Evolutionary conservation across 177 flowering plant species (phyloP).

Genomic region (Tripterygium wilfordii): DNA sequence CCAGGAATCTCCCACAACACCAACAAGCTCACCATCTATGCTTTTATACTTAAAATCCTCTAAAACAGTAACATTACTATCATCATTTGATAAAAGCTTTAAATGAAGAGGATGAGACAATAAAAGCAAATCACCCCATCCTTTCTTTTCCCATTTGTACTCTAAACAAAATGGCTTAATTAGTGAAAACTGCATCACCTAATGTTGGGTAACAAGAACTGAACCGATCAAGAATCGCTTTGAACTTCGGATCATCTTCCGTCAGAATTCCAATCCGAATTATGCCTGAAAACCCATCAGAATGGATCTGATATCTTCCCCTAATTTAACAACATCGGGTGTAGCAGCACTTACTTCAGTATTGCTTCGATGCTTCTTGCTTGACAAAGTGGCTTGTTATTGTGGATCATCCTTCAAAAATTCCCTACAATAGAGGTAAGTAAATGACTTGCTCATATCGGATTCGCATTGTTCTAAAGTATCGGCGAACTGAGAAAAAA

Average conservation of each 20-base stretch:
- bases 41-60: conserved; percentile 67
- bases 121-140: conserved; percentile 81
- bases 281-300: conserved; percentile 53
- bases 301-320: conserved; percentile 33
- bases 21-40: conserved; percentile 94
- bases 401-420: too few relatives aligned
- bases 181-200: conserved; percentile 55
- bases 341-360: conserved; percentile 79
- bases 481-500: too few relatives aligned
- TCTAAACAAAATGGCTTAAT: conserved; percentile 65
- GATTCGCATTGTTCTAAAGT: too few relatives aligned
- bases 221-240: conserved; percentile 61
- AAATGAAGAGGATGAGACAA: conserved; percentile 89
- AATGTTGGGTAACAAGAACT: conserved; percentile 72
- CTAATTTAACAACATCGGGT: conserved; percentile 56
- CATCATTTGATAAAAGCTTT: conserved; percentile 33
- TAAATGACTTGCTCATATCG: too few relatives aligned
- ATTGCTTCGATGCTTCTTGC: conserved; percentile 77
- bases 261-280: conserved; percentile 68
- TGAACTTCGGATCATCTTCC: conserved; percentile 25
- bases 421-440: too few relatives aligned
- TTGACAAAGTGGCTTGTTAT: too few relatives aligned
- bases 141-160: conserved; percentile 83
- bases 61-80: conserved; percentile 31
- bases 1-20: conserved; percentile 89